phyloP scores from a whole-genome alignment of 208 protist genomes.

The Tritrichomonas musculus region DNA sequence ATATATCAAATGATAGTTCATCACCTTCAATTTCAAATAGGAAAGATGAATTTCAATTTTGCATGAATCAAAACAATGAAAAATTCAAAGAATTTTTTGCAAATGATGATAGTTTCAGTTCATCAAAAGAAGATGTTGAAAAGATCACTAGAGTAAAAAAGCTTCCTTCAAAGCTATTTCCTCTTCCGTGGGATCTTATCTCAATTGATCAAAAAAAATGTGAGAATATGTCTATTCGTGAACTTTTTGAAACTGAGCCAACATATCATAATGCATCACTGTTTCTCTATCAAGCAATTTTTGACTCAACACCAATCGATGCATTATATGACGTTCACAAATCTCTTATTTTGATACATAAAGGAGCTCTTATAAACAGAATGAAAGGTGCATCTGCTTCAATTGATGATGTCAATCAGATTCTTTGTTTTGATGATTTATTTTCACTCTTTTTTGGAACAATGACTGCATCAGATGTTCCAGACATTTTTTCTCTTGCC shows the following conservation, averaged over 20 bases:
- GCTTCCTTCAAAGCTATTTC: not conserved
- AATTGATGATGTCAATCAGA: not conserved
- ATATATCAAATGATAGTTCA: too few relatives aligned
- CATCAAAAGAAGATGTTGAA: not conserved
- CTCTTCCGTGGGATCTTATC: not conserved
- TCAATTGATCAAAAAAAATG: not conserved
- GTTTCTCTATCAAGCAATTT: not conserved
- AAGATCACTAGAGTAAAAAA: not conserved
- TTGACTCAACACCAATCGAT: not conserved
- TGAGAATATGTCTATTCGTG: not conserved
- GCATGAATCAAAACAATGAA: too few relatives aligned
- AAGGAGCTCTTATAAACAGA: not conserved
- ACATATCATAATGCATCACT: not conserved
- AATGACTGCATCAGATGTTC: not conserved
- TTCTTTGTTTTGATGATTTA: constrained; percentile 14
- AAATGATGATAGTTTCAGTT: too few relatives aligned
- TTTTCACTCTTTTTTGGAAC: constrained; percentile 19
- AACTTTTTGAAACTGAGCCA: not conserved
- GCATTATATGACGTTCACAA: not conserved
- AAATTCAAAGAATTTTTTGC: too few relatives aligned
- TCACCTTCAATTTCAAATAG: too few relatives aligned
- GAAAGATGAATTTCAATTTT: too few relatives aligned
- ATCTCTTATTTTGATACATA: not conserved
- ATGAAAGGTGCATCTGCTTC: not conserved
- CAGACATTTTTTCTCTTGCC: not conserved